Evolutionary conservation across 805 yeast species (phyloP).

Genomic region (Yamadazyma sp.): DNA sequence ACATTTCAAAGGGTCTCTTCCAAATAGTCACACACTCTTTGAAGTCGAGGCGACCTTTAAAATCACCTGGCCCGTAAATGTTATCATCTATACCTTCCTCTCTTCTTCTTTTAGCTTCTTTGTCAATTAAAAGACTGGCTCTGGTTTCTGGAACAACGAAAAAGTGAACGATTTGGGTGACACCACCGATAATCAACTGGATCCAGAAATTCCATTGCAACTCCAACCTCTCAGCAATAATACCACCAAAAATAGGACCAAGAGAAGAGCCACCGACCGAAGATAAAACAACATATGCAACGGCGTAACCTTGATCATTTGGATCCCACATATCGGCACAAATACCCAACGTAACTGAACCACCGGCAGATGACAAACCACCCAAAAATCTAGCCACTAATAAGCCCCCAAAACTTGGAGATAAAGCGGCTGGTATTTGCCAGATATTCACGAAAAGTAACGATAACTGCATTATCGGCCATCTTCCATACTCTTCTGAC

Average conservation of each 20-base stretch:
- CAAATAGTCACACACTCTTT: constrained; percentile 30
- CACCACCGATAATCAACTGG: constrained; percentile 37
- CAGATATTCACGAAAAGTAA: constrained; percentile 31
- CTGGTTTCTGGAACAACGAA: constrained; percentile 38
- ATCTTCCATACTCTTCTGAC: constrained; percentile 35
- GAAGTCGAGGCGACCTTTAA: constrained; percentile 20
- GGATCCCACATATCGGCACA: constrained; percentile 36
- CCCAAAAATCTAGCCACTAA: constrained; percentile 28
- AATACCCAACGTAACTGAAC: constrained; percentile 35
- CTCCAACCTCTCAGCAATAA: constrained; percentile 39
- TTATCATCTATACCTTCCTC: constrained; percentile 30
- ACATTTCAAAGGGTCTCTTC: constrained; percentile 42
- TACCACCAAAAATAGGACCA: constrained; percentile 30
- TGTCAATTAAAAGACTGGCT: constrained; percentile 31
- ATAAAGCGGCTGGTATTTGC: constrained; percentile 32
- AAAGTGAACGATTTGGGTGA: constrained; percentile 32
- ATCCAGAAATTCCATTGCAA: constrained; percentile 31
- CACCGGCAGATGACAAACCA: constrained; percentile 34
- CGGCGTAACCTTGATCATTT: constrained; percentile 32
- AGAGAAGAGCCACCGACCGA: constrained; percentile 32
- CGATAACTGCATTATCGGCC: constrained; percentile 33
- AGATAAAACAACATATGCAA: constrained; percentile 32
- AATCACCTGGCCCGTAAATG: constrained; percentile 37
- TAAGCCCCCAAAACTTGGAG: constrained; percentile 29
- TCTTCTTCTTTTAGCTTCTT: constrained; percentile 37